A percentile compares a stretch with the other conserved stretches of the same genome.
phyloP scores from a whole-genome alignment of 768 basidiomycete species.

The Lyophyllum semitale region DNA sequence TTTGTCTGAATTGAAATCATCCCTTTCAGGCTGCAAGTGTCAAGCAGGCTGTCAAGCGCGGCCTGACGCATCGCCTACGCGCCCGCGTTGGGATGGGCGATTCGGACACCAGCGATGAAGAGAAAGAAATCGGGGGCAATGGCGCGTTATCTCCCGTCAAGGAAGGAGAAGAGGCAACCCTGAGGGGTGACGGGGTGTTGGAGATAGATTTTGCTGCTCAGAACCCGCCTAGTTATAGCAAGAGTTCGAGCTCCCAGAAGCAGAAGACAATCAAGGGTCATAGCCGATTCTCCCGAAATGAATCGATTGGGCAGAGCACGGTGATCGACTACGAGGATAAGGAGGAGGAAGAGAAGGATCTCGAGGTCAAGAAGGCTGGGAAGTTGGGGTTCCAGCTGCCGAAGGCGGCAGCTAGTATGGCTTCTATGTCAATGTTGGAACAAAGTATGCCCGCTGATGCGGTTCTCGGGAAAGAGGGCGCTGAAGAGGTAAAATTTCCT shows the following conservation, averaged over 20 bases:
- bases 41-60: conserved; percentile 81
- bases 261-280: background rate
- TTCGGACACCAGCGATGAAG: conserved; percentile 43
- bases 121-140: conserved; percentile 32
- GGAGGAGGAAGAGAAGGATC: conserved; percentile 15
- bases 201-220: conserved; percentile 18
- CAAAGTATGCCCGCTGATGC: conserved; percentile 91
- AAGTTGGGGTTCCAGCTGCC: conserved; percentile 42
- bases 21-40: conserved; percentile 65
- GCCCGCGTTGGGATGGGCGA: conserved; percentile 76
- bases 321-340: conserved; percentile 7
- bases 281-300: background rate
- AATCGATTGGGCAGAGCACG: background rate
- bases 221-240: background rate
- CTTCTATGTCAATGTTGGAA: conserved; percentile 55
- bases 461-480: conserved; percentile 71
- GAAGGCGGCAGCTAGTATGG: conserved; percentile 40
- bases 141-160: conserved; percentile 26
- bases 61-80: conserved; percentile 76
- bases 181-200: conserved; percentile 22
- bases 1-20: background rate
- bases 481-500: conserved; percentile 59
- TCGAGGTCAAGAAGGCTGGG: conserved; percentile 27
- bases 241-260: background rate
- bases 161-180: conserved; percentile 30